Evolutionary conservation across 1,284 basidiomycete genomes (phyloP), one percentile per base, ranked within the genome.

Genomic region (Irpex lacteus): DNA sequence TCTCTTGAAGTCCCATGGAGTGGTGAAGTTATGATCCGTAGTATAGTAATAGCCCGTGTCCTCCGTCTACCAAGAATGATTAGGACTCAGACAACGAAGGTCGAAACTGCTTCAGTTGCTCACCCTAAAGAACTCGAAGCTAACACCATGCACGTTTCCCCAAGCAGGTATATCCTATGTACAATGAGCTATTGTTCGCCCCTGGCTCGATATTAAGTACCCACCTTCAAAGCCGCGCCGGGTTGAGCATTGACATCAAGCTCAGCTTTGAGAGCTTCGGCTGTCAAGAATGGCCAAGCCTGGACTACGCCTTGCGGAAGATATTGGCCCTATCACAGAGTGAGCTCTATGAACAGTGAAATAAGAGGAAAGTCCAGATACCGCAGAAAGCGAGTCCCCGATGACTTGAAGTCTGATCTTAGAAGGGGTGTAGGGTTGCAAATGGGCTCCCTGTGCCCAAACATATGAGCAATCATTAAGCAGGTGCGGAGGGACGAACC

Each of bases 11-110:
- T 85, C 69, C 85, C 85, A 87, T 1, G 82, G 81, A 0, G 85
- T 87, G 1, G 84, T 87, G 70, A 76, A 86, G 69, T 86, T 86
- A 72, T 87, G 84, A 66, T 85, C 81, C 3, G 77, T 74, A 1
- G 82, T 82, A 68, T 81, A 82, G 67, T 76, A 83, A 67, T 79
- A 87, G 0, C 84, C 84, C 0, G 80, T 82, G 66, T 87, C 84
- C 69, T 86, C 85, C 0, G 84, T 85, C 82, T 85, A 63, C 13
- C 59, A 54, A 21, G 13, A 13, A 53, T 19, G 8, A 53, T 15
- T 53, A 11, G 50, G 19, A 19, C 3, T 5, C 1, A 53, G 13
- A 1, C 7, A 18, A 15, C 5, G 11, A 18, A 49, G 13, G 7
- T 49, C 44, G 13, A 18, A 18, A 2, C 44, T 18, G 18, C 4